Conservation (phyloP, 768 basidiomycete genomes). For the Rhizopogon salebrosus region DNA sequence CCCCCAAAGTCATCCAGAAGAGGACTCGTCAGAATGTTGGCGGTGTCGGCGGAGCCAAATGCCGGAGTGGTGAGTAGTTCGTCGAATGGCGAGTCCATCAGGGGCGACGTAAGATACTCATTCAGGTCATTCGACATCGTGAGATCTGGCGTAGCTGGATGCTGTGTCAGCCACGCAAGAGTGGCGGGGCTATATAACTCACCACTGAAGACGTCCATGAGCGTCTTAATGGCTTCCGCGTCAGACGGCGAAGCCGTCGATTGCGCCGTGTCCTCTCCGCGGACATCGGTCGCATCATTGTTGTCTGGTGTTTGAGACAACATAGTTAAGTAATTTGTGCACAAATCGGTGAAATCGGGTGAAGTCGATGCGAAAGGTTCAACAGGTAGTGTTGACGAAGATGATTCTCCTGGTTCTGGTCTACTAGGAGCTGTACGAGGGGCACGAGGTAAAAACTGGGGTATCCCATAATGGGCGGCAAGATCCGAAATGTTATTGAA, state of each 20-base stretch:
- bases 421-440: slow-evolving; percentile 54
- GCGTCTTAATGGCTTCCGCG: slow-evolving; percentile 29
- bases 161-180: not conserved
- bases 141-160: slow-evolving; percentile 37
- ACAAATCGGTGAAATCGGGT: slow-evolving; percentile 41
- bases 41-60: slow-evolving; percentile 30
- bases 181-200: not conserved
- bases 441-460: slow-evolving; percentile 61
- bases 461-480: slow-evolving; percentile 76
- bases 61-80: slow-evolving; percentile 41
- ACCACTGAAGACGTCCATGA: slow-evolving; percentile 38
- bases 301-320: slow-evolving; percentile 45
- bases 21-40: slow-evolving; percentile 40
- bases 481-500: slow-evolving; percentile 63
- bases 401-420: slow-evolving; percentile 27
- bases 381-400: slow-evolving; percentile 19
- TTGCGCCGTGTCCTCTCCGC: slow-evolving; percentile 20
- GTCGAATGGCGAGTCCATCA: slow-evolving; percentile 43
- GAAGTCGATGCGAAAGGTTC: slow-evolving; percentile 18
- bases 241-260: slow-evolving; percentile 21
- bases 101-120: slow-evolving; percentile 42
- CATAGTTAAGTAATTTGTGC: slow-evolving; percentile 68
- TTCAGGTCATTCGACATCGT: slow-evolving; percentile 31
- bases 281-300: slow-evolving; percentile 29
- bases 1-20: slow-evolving; percentile 30